Percentiles rank a stretch among this genome's conserved stretches.
Conservation (phyloP, 2,329 filamentous ascomycete species). For the Chalaropsis thielavioides region DNA sequence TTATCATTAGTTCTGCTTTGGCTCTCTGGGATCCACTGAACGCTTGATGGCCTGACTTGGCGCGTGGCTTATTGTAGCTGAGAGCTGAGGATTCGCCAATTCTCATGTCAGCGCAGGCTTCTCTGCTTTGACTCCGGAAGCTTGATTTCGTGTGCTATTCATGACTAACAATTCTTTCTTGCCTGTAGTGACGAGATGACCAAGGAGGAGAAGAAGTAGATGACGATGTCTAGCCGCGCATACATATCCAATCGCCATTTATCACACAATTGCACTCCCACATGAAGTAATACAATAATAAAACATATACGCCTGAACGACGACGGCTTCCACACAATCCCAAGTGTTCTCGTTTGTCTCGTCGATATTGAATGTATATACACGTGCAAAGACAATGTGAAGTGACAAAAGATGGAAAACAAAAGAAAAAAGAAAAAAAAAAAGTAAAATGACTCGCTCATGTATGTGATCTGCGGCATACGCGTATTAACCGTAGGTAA, state of each 20-base stretch:
- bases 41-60: not conserved
- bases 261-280: not conserved
- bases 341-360: too few relatives aligned
- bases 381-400: not conserved
- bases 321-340: not conserved
- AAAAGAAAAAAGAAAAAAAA: not conserved
- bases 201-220: conserved; percentile 51
- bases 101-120: not conserved
- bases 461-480: conserved; percentile 1
- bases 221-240: not conserved
- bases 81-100: not conserved
- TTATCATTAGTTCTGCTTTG: not conserved
- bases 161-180: not conserved
- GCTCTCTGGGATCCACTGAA: not conserved
- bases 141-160: not conserved
- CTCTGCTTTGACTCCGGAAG: not conserved
- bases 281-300: not conserved
- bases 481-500: conserved; percentile 5
- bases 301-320: not conserved
- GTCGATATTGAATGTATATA: not conserved
- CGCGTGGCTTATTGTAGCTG: not conserved
- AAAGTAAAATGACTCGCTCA: not conserved
- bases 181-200: conserved; percentile 57
- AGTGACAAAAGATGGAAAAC: not conserved
- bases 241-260: not conserved